Base-by-base conservation (phyloP, 495 filamentous ascomycete genomes). In the Xylaria scruposa region DNA sequence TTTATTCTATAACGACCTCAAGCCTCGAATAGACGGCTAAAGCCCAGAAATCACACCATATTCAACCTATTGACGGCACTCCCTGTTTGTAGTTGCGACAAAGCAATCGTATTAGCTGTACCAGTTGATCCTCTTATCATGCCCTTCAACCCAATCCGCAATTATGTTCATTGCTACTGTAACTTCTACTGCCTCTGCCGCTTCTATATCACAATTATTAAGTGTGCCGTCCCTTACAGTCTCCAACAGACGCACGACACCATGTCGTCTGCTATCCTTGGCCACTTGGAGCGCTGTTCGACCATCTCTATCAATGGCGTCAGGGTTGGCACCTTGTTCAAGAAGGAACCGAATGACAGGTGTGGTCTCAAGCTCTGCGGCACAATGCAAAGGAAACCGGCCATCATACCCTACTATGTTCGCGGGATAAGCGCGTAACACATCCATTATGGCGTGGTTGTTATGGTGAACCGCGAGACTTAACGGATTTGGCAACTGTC, bases 241-340 rank as follows among this genome's bases (percentile, higher is more conserved):
- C 24, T 65, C 26, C 10, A 65, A 33, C 3, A 65, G n/a, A 5
- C 5, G 17, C 12, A 56, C 33, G 38, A 68, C 40, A n/a, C 17
- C 65, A 6, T 4, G 4, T 21, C 33, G 51, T 19, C 33, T 13
- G 26, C 8, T 31, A n/a, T 60, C 40, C 15, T 7, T 44, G 13
- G 67, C 67, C 4, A 69, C 36, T 6, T 69, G 36, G 21, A 69
- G 24, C 13, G 67, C 51, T 60, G 67, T 69, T 36, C 21, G 40
- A 7, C 67, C 53, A 59, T 38, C 21, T 42, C 3, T 13, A 46
- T 69, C 67, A 0, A 46, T 6, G 9, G 21, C 51, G n/a, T 19
- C 13, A 10, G 26, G 38, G 21, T 69, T 24, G 33, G 67, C 67
- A 12, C 67, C 54, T 29, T 49, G 67, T 21, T 47, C 54, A 1